These are phyloP conservation scores for Saccharata proteae DNA, from an alignment of 2,329 filamentous ascomycete species.

Conservation along the genomic window DNA sequence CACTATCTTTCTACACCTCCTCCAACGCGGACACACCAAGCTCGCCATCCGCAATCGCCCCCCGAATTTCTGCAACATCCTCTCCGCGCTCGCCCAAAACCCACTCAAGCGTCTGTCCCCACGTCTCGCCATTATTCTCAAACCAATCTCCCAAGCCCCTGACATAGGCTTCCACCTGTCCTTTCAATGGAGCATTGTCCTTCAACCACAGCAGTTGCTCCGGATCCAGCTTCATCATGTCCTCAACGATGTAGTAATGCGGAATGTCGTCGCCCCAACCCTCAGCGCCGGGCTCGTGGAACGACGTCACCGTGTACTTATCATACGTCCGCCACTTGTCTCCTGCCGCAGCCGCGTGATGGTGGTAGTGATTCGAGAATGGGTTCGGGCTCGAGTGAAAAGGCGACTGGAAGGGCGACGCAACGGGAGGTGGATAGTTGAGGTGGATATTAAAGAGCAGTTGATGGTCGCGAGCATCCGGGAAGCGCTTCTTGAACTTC, in stretches of 20 bases:
- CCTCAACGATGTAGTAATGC: conserved; percentile 52
- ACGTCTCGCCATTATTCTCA: conserved; percentile 51
- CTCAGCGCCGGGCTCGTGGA: conserved; percentile 43
- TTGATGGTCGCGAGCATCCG: conserved; percentile 35
- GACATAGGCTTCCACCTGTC: conserved; percentile 45
- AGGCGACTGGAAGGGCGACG: conserved; percentile 21
- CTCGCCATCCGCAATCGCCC: conserved; percentile 57
- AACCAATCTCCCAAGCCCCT: conserved; percentile 46
- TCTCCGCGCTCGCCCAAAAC: conserved; percentile 44
- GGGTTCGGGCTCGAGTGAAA: conserved; percentile 20
- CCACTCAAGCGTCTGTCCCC: conserved; percentile 45
- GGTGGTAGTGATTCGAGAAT: conserved; percentile 17
- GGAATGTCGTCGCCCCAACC: conserved; percentile 53
- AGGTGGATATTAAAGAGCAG: conserved; percentile 42
- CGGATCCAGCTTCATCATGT: conserved; percentile 52
- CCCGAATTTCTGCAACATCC: conserved; percentile 44
- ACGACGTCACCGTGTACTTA: conserved; percentile 35
- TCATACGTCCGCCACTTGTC: conserved; percentile 29
- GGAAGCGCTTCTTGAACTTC: conserved; percentile 45
- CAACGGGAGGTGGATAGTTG: conserved; percentile 35
- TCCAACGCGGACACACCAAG: conserved; percentile 45
- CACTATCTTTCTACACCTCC: no score
- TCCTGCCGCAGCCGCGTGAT: conserved; percentile 13
- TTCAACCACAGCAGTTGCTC: conserved; percentile 46
- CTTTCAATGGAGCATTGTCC: conserved; percentile 43